Conservation (phyloP, 2,329 filamentous ascomycete genomes). For the Ophiostoma himal-ulmi region DNA sequence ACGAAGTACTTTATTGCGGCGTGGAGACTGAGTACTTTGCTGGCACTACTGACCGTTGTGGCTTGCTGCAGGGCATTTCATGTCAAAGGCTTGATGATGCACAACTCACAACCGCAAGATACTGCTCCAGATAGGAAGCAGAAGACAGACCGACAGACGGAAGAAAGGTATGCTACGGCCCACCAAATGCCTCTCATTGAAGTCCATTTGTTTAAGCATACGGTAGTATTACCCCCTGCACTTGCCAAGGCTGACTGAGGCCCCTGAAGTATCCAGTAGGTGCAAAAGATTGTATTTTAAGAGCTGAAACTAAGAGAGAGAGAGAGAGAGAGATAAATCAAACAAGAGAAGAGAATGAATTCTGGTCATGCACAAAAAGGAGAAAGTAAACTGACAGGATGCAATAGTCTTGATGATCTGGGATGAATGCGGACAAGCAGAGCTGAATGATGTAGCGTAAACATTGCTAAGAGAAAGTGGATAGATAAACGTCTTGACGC, state of each 20-base stretch:
- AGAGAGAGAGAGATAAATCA: background rate
- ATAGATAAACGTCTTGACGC: no score
- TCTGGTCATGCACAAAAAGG: no score
- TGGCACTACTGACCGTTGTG: no score
- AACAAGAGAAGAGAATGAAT: background rate
- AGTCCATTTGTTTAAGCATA: background rate
- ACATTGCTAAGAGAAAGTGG: no score
- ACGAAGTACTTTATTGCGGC: no score
- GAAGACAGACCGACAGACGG: background rate
- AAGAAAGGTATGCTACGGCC: background rate
- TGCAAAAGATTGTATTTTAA: background rate
- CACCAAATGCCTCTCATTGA: background rate
- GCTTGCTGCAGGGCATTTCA: background rate
- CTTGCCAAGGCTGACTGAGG: background rate
- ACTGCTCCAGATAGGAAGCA: background rate
- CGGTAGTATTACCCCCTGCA: background rate
- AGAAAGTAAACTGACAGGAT: background rate
- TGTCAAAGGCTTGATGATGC: background rate
- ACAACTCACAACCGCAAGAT: background rate
- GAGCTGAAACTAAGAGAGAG: background rate
- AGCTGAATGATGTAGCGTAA: background rate
- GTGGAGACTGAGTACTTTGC: background rate
- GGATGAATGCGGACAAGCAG: background rate
- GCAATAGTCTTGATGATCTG: background rate
- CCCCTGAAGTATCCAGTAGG: background rate